Conservation (phyloP, 2,329 filamentous ascomycete species). For the Stachybotrys elegans region DNA sequence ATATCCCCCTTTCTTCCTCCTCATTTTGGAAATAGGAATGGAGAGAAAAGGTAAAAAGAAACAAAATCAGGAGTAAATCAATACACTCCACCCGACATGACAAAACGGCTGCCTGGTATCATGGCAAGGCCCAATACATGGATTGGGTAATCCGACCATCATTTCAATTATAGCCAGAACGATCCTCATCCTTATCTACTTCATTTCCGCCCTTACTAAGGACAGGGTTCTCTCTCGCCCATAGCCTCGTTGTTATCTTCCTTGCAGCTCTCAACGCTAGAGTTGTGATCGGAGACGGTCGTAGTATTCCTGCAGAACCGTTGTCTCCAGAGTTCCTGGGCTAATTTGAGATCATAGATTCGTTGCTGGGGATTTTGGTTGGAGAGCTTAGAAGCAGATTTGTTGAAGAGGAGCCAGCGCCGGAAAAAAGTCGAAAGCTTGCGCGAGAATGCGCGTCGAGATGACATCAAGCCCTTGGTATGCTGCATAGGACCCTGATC, state of each 20-base stretch:
- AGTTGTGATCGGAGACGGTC: neutral
- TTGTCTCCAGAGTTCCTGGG: neutral
- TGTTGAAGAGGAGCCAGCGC: neutral
- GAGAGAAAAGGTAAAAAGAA: neutral
- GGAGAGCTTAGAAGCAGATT: neutral
- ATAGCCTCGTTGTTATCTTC: neutral
- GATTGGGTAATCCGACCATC: neutral
- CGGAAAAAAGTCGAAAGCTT: too few species aligned
- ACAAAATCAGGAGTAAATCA: neutral
- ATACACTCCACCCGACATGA: neutral
- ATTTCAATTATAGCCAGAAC: neutral
- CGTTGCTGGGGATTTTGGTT: neutral
- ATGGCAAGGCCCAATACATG: neutral
- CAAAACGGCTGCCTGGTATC: neutral
- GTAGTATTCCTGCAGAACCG: neutral
- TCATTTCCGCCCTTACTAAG: neutral
- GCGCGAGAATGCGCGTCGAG: too few species aligned
- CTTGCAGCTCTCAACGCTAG: neutral
- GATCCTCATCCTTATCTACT: neutral
- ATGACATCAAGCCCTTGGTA: too few species aligned
- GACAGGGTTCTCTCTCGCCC: neutral
- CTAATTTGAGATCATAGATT: neutral
- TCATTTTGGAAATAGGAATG: neutral
- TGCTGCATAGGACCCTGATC: neutral
- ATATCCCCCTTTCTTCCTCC: neutral